These are phyloP conservation scores for Plectosphaerella plurivora DNA, from an alignment of 2,329 filamentous ascomycete genomes.

Conservation along the genomic window DNA sequence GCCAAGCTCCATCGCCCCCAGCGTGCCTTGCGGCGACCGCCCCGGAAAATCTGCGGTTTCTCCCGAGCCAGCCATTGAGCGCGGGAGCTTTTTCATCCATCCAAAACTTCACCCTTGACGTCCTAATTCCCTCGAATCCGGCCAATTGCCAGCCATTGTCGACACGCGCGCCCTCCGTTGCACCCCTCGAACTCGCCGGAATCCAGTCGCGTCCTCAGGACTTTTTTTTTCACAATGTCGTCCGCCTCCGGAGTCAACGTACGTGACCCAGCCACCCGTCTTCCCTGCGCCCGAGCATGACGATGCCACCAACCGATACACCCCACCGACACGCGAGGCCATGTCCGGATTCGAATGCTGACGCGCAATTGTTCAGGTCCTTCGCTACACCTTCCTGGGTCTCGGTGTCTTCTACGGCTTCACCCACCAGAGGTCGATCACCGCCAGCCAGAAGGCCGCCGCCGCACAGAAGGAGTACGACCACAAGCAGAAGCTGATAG, in stretches of 20 bases:
- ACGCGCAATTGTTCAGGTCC: slow-evolving; percentile 58
- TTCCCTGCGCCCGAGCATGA: not conserved
- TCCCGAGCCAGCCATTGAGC: slow-evolving; percentile 27
- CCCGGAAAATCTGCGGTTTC: slow-evolving; percentile 42
- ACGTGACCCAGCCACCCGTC: slow-evolving; percentile 18
- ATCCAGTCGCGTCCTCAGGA: slow-evolving; percentile 37
- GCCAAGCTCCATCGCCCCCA: not conserved
- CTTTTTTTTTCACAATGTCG: slow-evolving; percentile 50
- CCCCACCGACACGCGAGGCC: too few species aligned
- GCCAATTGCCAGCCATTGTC: slow-evolving; percentile 41
- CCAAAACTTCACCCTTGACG: slow-evolving; percentile 32
- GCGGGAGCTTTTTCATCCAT: slow-evolving; percentile 17
- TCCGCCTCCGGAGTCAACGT: slow-evolving; percentile 64
- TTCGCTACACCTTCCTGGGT: slow-evolving; percentile 92
- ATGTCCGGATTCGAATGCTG: not conserved
- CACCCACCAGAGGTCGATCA: slow-evolving; percentile 84
- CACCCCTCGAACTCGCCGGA: slow-evolving; percentile 27
- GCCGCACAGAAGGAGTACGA: slow-evolving; percentile 79
- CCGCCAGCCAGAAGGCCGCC: slow-evolving; percentile 62
- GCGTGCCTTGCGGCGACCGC: not conserved
- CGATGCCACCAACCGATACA: not conserved
- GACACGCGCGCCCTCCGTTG: slow-evolving; percentile 26
- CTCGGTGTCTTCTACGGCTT: slow-evolving; percentile 93
- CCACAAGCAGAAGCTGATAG: slow-evolving; percentile 87
- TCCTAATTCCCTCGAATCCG: slow-evolving; percentile 32